Evolutionary conservation across 2,329 filamentous ascomycete genomes (phyloP), one percentile per base, ranked within the genome.

Genomic region (Cladosporium oxysporum): DNA sequence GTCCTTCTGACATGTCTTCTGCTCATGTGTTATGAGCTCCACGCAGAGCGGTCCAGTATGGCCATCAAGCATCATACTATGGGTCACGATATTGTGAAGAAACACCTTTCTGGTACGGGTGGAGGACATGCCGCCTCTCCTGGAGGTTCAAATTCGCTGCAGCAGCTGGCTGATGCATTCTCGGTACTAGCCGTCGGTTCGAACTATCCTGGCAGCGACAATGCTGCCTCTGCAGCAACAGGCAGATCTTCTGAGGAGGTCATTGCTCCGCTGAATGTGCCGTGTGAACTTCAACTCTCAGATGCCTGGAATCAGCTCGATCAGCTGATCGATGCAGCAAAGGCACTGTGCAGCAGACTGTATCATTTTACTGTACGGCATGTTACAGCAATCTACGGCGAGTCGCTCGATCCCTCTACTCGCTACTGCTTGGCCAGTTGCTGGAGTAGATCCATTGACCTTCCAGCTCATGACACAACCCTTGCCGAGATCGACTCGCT

Each of bases 1-100:
- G 63, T 65, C 1, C 57, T 65, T 12, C 23, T 65, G n/a, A 60
- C 63, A 3, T 65, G 63, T 23, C n/a, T 65, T 3, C 26, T 65
- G 14, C 63, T 65, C 11, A 44, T 65, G 31, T 53, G 44, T 14
- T 65, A 52, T 33, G 63, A 65, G 21, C 61, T 63, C 5, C 61
- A 63, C 8, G 50, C 61, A 26, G 50, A 63, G 50, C 50, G 50
- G 8, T 44, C 35, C 28, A 63, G 61, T n/a, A 63, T 63, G 61
- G 61, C 61, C 18, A 26, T 63, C 11, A 18, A 21, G 6, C 61
- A 63, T 47, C 61, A 57, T n/a, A 28, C 29, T 4, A 37, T 63
- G 23, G 61, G 61, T 2, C 61, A 52, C 26, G 28, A 31, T 3
- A 63, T 63, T 33, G 50, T 47, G 18, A 44, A 26, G 6, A 63